Conservation (phyloP, 2,329 filamentous ascomycete species). For the Fusarium sambucinum region DNA sequence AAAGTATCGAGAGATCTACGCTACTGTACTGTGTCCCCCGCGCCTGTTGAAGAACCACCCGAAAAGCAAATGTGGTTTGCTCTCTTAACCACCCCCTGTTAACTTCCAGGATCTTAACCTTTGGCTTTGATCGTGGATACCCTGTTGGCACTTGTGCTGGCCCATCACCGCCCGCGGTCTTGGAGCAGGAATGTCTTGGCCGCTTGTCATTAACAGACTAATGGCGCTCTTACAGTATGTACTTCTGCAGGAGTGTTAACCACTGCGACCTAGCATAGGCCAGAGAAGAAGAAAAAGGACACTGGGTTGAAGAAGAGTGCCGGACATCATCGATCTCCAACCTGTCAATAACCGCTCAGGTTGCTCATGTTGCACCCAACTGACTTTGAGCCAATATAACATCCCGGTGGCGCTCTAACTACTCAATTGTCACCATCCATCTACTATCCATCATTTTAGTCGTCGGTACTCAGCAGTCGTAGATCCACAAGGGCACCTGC, state of each 20-base stretch:
- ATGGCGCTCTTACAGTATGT: slow-evolving; percentile 12
- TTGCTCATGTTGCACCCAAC: slow-evolving; percentile 37
- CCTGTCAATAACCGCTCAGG: slow-evolving; percentile 40
- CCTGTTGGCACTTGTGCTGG: slow-evolving; percentile 16
- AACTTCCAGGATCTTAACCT: slow-evolving; percentile 9
- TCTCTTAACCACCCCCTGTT: slow-evolving; percentile 10
- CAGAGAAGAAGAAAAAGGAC: slow-evolving; percentile 24
- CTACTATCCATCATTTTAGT: slow-evolving; percentile 45
- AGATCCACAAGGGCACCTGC: slow-evolving; percentile 38
- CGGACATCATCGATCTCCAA: slow-evolving; percentile 34
- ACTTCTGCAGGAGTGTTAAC: slow-evolving; percentile 23
- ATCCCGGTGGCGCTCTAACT: slow-evolving; percentile 44
- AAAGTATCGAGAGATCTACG: slow-evolving; percentile 18
- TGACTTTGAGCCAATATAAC: slow-evolving; percentile 41
- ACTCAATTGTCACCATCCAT: slow-evolving; percentile 44
- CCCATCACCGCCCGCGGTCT: slow-evolving; percentile 14
- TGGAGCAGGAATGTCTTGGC: slow-evolving; percentile 36
- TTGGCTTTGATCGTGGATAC: slow-evolving; percentile 30
- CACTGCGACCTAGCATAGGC: slow-evolving; percentile 12
- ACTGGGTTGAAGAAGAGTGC: slow-evolving; percentile 13
- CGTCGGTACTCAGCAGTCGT: slow-evolving; percentile 41
- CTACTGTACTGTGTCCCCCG: slow-evolving; percentile 8
- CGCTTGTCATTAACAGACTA: slow-evolving; percentile 26
- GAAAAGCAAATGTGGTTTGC: slow-evolving; percentile 8
- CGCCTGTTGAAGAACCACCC: slow-evolving; percentile 13